A percentile compares a stretch with the other conserved stretches of the same genome.
Conservation (phyloP, 225 moss, liverwort and hornwort genomes). For the Thuidium tamariscinum region DNA sequence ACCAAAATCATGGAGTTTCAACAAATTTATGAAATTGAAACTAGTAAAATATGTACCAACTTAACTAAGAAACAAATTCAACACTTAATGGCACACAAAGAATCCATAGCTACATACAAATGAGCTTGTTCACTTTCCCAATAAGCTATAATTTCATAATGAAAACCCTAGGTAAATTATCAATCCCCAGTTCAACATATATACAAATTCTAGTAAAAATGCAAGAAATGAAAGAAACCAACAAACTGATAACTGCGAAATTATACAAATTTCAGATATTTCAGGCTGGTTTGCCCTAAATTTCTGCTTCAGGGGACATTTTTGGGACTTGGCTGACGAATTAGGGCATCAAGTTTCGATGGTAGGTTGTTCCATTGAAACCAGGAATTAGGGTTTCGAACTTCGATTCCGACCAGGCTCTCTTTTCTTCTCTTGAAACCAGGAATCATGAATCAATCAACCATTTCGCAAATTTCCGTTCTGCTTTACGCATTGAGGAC, state of each 20-base stretch:
- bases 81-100: neutral
- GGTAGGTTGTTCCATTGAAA: neutral
- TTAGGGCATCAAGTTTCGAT: rapidly evolving
- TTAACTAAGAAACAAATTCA: neutral
- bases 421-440: neutral
- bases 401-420: neutral
- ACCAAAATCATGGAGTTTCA: neutral
- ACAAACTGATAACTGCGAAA: neutral
- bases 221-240: neutral
- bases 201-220: neutral
- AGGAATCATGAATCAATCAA: neutral
- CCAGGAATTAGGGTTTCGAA: neutral
- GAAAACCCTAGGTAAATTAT: neutral
- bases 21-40: neutral
- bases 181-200: neutral
- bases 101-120: rapidly evolving
- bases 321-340: neutral
- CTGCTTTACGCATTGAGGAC: too few species aligned
- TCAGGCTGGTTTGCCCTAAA: neutral
- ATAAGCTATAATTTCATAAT: neutral
- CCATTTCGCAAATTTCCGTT: neutral
- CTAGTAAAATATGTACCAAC: too few species aligned
- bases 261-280: neutral
- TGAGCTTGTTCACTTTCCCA: neutral
- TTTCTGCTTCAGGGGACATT: neutral